Evolutionary conservation across 352 stramenopile genomes (phyloP).

Genomic region (Globisporangium parvum): DNA sequence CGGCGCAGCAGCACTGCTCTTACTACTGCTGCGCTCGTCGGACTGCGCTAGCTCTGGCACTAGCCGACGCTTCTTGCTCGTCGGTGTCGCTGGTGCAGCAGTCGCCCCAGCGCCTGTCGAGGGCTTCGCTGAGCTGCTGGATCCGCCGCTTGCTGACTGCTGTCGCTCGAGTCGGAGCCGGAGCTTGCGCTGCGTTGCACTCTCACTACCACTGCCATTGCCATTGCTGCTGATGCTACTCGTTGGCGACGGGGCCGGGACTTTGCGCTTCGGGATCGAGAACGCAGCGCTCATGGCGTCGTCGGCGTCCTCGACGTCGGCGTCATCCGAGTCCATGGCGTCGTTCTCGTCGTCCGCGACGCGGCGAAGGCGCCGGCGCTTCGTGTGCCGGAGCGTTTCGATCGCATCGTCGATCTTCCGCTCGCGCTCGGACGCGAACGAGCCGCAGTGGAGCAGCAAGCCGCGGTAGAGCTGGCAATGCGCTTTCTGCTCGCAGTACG

Average conservation of each 20-base stretch:
- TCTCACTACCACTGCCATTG: conserved; percentile 1
- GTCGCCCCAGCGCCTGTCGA: too few species aligned
- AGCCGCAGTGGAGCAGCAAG: conserved; percentile 41
- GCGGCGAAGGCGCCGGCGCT: conserved; percentile 9
- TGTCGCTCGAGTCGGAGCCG: too few species aligned
- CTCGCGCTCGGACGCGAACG: conserved; percentile 18
- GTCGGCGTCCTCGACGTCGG: conserved; percentile 6
- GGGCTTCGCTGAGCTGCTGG: too few species aligned
- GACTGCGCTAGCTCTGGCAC: too few species aligned
- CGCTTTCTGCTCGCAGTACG: conserved; percentile 39
- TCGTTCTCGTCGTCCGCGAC: conserved; percentile 16
- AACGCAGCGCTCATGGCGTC: conserved; percentile 13
- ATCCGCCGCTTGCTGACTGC: too few species aligned
- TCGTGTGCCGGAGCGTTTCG: conserved; percentile 3
- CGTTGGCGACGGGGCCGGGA: conserved; percentile 3
- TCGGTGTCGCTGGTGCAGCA: background rate
- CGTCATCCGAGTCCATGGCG: conserved; percentile 1
- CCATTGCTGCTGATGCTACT: conserved; percentile 1
- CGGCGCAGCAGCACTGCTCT: background rate
- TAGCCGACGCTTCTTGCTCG: background rate
- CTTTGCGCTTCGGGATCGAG: conserved; percentile 29
- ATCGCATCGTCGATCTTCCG: conserved; percentile 8
- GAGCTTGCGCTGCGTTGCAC: too few species aligned
- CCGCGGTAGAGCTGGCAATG: conserved; percentile 54
- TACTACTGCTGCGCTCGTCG: background rate